Percentiles rank a stretch among this genome's conserved stretches.
These are phyloP conservation scores for Hypoxylon rickii DNA, from an alignment of 495 filamentous ascomycete genomes.

Conservation along the genomic window DNA sequence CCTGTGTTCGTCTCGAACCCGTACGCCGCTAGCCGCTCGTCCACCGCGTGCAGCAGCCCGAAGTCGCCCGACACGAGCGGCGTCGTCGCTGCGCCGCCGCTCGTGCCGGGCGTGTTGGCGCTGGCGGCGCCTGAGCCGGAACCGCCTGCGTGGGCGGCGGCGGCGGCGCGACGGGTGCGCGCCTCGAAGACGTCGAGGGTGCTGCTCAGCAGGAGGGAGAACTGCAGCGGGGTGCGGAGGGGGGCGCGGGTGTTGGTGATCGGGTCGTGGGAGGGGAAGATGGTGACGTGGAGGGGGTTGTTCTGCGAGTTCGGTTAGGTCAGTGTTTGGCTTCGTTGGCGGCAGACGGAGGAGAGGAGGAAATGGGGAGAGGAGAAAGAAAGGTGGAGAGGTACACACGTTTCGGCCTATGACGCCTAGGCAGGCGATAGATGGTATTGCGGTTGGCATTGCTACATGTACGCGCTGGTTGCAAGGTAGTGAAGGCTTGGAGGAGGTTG, in stretches of 20 bases:
- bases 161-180: conserved; percentile 67
- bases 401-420: conserved; percentile 92
- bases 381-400: conserved; percentile 55
- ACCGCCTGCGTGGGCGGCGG: conserved; percentile 29
- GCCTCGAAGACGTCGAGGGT: conserved; percentile 93
- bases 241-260: conserved; percentile 48
- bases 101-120: conserved; percentile 6
- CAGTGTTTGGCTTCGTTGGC: too few species aligned
- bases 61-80: conserved; percentile 74
- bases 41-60: conserved; percentile 87
- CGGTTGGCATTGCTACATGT: conserved; percentile 47
- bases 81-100: background rate
- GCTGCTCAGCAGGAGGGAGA: conserved; percentile 86
- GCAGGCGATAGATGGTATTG: conserved; percentile 79
- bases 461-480: background rate
- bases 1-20: conserved; percentile 98
- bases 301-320: conserved; percentile 72
- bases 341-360: background rate
- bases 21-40: conserved; percentile 89
- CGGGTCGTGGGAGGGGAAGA: conserved; percentile 74
- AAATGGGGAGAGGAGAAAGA: conserved; percentile 5
- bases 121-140: conserved; percentile 68
- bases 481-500: background rate
- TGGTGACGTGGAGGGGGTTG: conserved; percentile 89
- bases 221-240: conserved; percentile 71